Evolutionary conservation across 2,329 filamentous ascomycete genomes (phyloP).

Genomic region (Lasiodiplodia theobromae): DNA sequence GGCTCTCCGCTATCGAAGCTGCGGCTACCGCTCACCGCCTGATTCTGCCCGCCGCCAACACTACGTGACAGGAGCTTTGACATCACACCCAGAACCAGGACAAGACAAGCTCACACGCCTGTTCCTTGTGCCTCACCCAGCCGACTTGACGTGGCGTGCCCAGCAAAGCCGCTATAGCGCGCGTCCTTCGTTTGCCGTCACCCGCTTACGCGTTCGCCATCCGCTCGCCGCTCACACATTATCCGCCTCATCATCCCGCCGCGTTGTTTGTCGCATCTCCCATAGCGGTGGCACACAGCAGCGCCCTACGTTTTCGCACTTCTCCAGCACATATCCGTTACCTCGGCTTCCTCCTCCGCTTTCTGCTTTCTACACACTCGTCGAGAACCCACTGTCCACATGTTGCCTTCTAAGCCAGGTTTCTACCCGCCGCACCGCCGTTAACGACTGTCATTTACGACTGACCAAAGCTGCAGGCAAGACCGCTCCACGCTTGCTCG

Average conservation of each 20-base stretch:
- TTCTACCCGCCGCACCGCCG: background rate
- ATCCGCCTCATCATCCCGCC: slow-evolving; percentile 22
- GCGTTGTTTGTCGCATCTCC: slow-evolving; percentile 5
- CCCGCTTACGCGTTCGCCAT: background rate
- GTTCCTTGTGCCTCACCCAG: background rate
- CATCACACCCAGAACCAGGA: background rate
- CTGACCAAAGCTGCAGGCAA: slow-evolving; percentile 46
- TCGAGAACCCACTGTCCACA: background rate
- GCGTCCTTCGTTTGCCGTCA: background rate
- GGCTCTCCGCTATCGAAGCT: slow-evolving; percentile 14
- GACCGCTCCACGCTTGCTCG: slow-evolving; percentile 58
- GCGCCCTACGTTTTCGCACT: background rate
- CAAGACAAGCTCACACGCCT: background rate
- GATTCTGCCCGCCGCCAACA: slow-evolving; percentile 10
- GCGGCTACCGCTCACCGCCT: slow-evolving; percentile 1
- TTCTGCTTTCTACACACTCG: background rate
- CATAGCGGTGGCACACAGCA: background rate
- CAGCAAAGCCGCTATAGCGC: background rate
- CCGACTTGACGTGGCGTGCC: background rate
- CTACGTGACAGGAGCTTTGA: slow-evolving; percentile 25
- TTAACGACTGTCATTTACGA: background rate
- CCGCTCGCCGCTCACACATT: slow-evolving; percentile 17
- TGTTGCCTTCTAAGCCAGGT: slow-evolving; percentile 23
- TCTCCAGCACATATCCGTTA: background rate
- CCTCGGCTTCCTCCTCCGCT: background rate